phyloP scores from a whole-genome alignment of 2,329 filamentous ascomycete genomes.

The Hymenoscyphus infarciens region DNA sequence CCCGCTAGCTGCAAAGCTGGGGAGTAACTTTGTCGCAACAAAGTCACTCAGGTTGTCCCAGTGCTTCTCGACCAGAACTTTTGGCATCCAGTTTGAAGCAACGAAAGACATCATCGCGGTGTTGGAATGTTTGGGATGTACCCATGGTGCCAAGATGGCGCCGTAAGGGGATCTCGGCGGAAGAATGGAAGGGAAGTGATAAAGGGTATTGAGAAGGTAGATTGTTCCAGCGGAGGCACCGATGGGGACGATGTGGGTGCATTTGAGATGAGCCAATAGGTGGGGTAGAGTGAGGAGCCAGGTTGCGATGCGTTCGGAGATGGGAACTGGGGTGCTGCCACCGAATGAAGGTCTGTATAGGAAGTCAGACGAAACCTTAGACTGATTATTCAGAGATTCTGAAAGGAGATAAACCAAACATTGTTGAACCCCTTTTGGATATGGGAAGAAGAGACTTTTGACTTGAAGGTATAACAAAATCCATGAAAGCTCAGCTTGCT shows the following conservation, averaged over 20 bases:
- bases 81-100: background rate
- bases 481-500: too few relatives aligned
- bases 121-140: background rate
- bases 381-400: too few relatives aligned
- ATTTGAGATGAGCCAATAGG: background rate
- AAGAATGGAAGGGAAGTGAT: background rate
- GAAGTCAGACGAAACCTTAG: too few relatives aligned
- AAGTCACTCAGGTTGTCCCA: background rate
- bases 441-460: too few relatives aligned
- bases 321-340: background rate
- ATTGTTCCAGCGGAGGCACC: background rate
- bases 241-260: background rate
- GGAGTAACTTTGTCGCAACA: background rate
- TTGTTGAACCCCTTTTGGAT: too few relatives aligned
- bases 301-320: background rate
- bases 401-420: too few relatives aligned
- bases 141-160: background rate
- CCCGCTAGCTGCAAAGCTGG: background rate
- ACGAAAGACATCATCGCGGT: background rate
- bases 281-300: background rate
- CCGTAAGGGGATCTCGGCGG: background rate
- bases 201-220: background rate
- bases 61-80: background rate
- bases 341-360: background rate
- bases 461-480: too few relatives aligned